Evolutionary conservation across 78 protist genomes (phyloP), one percentile per base, ranked within the genome.

Genomic region (Goniomonas avonlea): DNA sequence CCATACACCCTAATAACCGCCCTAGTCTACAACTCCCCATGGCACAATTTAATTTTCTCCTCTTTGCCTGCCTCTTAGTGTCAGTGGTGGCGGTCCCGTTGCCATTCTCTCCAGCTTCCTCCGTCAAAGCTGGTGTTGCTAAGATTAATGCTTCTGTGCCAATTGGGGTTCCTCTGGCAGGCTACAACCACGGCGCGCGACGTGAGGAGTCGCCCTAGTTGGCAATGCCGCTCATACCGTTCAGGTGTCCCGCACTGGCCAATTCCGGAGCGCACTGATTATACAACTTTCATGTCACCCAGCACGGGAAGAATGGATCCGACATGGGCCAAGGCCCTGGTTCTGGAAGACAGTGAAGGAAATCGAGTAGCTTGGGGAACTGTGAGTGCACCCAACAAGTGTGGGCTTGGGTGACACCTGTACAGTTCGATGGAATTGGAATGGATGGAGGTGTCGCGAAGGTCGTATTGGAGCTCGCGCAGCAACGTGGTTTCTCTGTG

Each of bases 121-220:
- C n/a, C n/a, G n/a, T 48, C 29, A 48, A 17, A 48, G 56, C 18
- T 48, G 56, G 56, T 21, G 56, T 48, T 48, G 17, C 56, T 17
- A 48, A 48, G 18, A 18, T 48, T 17, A 18, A 48, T 48, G 56
- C 29, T 48, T 48, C 56, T 48, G 17, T 48, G 56, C 56, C 56
- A 18, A 18, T 48, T 48, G 70, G 70, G 40, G 20, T 31, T 11
- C 70, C 70, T 23, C 47, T 69, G 50, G 75, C 75, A 31, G 75
- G 75, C 13, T 69, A 69, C 75, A 37, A 25, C 53, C 37, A 60
- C 45, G 68, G 68, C 37, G 75, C 21, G 15, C 75, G 75, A 43
- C 45, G 47, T n/a, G 47, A 11, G 23, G 18, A 69, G n/a, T n/a
- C n/a, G n/a, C n/a, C n/a, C n/a, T n/a, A n/a, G n/a, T n/a, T n/a